Conservation (phyloP, 345 rosid species). For the Raphanus raphanistrum region DNA sequence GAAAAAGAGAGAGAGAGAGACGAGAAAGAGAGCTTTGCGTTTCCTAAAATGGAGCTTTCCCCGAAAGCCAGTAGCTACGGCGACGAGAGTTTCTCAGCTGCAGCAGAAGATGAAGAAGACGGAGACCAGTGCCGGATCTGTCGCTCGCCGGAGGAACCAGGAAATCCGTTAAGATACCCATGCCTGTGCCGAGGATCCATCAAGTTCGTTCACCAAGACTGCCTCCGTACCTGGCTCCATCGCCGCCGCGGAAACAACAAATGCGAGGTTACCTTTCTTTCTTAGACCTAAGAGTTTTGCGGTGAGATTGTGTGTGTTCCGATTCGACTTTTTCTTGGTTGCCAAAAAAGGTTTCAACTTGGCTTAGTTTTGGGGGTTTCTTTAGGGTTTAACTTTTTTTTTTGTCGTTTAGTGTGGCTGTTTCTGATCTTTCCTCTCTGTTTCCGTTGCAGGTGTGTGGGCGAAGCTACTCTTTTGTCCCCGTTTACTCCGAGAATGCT, state of each 20-base stretch:
- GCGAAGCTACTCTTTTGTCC: constrained; percentile 12
- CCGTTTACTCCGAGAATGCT: constrained; percentile 25
- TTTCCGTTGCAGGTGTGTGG: constrained; percentile 22
- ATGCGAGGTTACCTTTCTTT: constrained; percentile 26
- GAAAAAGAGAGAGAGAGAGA: not conserved
- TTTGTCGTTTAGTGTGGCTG: not conserved
- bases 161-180: constrained; percentile 27
- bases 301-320: not conserved
- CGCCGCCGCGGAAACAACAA: not conserved
- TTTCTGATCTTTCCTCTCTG: not conserved
- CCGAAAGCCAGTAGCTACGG: not conserved
- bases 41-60: constrained; percentile 6
- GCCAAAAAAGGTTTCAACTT: no score
- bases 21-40: not conserved
- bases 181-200: constrained; percentile 31
- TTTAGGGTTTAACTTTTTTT: not conserved
- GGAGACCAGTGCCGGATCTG: constrained; percentile 29
- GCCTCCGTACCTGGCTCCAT: constrained; percentile 29
- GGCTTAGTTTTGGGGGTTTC: no score
- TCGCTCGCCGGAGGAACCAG: constrained; percentile 24
- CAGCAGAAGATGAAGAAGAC: constrained; percentile 3
- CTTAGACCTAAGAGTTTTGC: not conserved
- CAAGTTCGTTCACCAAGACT: constrained; percentile 32
- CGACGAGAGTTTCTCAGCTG: not conserved
- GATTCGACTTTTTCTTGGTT: no score